Base-by-base conservation (phyloP, 768 basidiomycete genomes). In the Psilocybe azurescens region DNA sequence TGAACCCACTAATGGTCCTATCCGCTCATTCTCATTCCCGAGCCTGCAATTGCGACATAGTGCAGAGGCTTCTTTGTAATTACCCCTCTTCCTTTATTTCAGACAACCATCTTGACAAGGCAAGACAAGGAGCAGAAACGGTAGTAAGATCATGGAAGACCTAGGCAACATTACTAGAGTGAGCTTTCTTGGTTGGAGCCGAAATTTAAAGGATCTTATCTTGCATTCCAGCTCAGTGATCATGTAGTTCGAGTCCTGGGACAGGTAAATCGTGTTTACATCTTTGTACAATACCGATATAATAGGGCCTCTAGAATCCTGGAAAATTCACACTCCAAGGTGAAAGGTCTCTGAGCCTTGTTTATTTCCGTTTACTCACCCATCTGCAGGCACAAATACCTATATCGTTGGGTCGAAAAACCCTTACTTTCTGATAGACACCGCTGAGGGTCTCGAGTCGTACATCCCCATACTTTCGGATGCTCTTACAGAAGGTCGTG, bases 301-400 rank as follows among this genome's bases (percentile, higher is more conserved):
- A 54, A 38, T 52, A 29, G 29, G 6, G 48, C 39, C 46, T 32
- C 8, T 50, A 95, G 91, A 96, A 97, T 69, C 93, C 94, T 7
- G 90, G 94, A 3, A 89, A 91, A 67, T 95, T 93, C 72, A 95
- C 94, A 0, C 79, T 97, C 0, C 93, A 95, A 80, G 94, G 93
- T 89, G 56, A 7, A 16, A 14, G 48, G n/a, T 59, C 3, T 8
- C 36, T 56, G 49, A 24, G 24, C 10, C 61, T 14, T n/a, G 4
- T 18, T 11, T 38, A n/a, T 6, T 5, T 46, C n/a, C 28, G 5
- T 14, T 44, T 30, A 48, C 48, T 58, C 44, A 41, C 55, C 55
- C 29, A 18, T 30, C 6, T 55, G 8, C 57, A 93, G 93, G 94
- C 18, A 97, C 95, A 2, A 95, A 97, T 70, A 95, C 94, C 1